Evolutionary conservation across 495 filamentous ascomycete species (phyloP), one percentile per base, ranked within the genome.

Genomic region (Trichoderma gamsii): DNA sequence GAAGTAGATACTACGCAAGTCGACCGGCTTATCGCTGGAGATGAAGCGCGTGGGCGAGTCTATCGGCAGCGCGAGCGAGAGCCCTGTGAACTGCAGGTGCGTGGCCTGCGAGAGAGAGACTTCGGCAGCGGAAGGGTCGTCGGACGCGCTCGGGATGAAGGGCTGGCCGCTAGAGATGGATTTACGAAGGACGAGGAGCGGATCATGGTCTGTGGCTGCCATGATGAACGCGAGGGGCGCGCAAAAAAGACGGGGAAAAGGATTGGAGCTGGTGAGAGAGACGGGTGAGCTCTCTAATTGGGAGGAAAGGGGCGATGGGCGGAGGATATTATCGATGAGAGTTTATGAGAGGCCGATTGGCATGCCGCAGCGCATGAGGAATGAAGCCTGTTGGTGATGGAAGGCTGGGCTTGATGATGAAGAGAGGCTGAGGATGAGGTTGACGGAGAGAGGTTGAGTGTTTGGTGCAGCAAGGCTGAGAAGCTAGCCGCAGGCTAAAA

Each of bases 1-100:
- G 70, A 97, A 96, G 79, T 92, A 97, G 79, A 98, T 92, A 78
- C 88, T 91, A 76, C 95, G 92, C 49, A 99, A 85, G 76, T 97
- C 91, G 70, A 97, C 88, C 1, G 90, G 82, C 56, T 87, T 86
- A 63, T 86, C 83, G 49, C 84, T 79, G 44, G 85, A 85, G 64
- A 89, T 81, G 82, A 98, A 97, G 69, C 95, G 92, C 52, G 96
- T 98, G 13, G 87, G 83, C 12, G 88, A 83, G 61, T 85, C 85
- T 71, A 99, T 86, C 2, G 90, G 82, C 67, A 97, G 82, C n/a
- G 87, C 79, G 51, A 89, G 82, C 8, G 80, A 69, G 2, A 87
- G 85, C 49, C 82, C 76, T 64, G 85, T 79, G 82, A 99, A 98
- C 69, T 88, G 85, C 27, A 99, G 86, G 77, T 95, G 87, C 18